These are phyloP conservation scores for Omphalea diandra DNA, from an alignment of 441 rosid genomes.

Conservation along the genomic window DNA sequence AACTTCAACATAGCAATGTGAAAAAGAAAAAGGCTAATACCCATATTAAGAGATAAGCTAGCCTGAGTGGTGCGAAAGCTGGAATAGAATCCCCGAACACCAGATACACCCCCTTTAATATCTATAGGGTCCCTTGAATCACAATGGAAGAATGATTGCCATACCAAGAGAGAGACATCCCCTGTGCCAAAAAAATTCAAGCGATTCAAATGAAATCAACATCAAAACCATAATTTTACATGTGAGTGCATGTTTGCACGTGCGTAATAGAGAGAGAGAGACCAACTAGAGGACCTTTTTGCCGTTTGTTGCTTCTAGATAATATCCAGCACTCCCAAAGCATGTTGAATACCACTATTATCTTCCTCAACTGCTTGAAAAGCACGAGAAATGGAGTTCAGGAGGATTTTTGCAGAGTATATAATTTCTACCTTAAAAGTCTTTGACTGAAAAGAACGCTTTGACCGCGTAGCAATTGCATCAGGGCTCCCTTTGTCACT, in stretches of 20 bases:
- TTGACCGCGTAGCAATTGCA: constrained; percentile 50
- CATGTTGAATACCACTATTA: constrained; percentile 54
- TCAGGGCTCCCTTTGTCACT: constrained; percentile 37
- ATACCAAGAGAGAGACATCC: constrained; percentile 88
- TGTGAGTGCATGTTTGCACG: too few relatives aligned
- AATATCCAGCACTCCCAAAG: constrained; percentile 79
- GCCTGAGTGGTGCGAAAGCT: constrained; percentile 85
- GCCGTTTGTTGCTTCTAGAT: constrained; percentile 86
- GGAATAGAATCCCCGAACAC: constrained; percentile 75
- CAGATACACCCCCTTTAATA: constrained; percentile 71
- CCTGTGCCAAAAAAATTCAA: constrained; percentile 37
- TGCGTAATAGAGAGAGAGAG: background rate
- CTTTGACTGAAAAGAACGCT: constrained; percentile 48
- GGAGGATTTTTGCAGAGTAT: constrained; percentile 60
- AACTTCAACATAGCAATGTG: constrained; percentile 3
- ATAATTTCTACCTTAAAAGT: constrained; percentile 57
- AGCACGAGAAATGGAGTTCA: constrained; percentile 48
- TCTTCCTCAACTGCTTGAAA: constrained; percentile 49
- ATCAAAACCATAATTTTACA: background rate
- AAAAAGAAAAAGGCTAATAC: constrained; percentile 32
- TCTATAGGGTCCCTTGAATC: constrained; percentile 47
- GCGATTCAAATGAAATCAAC: constrained; percentile 22
- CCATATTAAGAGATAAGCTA: constrained; percentile 82
- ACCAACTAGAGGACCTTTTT: constrained; percentile 44
- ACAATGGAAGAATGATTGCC: constrained; percentile 81